Conservation (phyloP, 2,329 filamentous ascomycete species). For the Ophiostoma ips region DNA sequence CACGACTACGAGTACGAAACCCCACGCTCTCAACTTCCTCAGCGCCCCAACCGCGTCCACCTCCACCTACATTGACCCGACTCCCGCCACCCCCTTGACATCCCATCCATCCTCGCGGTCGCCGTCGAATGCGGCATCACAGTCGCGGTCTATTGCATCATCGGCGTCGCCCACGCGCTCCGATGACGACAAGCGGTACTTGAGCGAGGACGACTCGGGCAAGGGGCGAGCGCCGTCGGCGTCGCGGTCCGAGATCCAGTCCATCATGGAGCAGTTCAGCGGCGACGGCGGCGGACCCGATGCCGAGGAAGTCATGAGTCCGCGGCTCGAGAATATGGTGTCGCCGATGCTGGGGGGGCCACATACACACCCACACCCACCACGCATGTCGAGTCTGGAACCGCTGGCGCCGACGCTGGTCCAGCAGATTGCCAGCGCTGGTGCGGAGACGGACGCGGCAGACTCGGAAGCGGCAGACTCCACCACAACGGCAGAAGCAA, state of each 20-base stretch:
- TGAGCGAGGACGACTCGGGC: constrained; percentile 40
- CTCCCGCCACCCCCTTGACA: constrained; percentile 37
- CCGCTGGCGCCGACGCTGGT: constrained; percentile 41
- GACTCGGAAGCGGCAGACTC: constrained; percentile 19
- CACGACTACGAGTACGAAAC: constrained; percentile 13
- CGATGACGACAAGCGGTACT: constrained; percentile 24
- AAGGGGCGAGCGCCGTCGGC: neutral
- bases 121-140: constrained; percentile 32
- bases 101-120: constrained; percentile 46
- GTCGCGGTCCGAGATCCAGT: constrained; percentile 79
- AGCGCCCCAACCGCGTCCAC: constrained; percentile 30
- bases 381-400: constrained; percentile 76
- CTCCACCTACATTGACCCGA: constrained; percentile 38
- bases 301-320: constrained; percentile 83
- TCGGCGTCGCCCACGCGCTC: constrained; percentile 31
- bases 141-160: constrained; percentile 27
- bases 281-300: constrained; percentile 57
- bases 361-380: constrained; percentile 46
- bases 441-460: neutral
- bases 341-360: constrained; percentile 59
- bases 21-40: constrained; percentile 24
- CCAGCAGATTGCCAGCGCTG: constrained; percentile 21
- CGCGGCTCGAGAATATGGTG: constrained; percentile 60
- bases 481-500: no score
- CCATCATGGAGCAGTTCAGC: constrained; percentile 93